phyloP scores from a whole-genome alignment of 164 flowering plant species.

The Berberis vulgaris region DNA sequence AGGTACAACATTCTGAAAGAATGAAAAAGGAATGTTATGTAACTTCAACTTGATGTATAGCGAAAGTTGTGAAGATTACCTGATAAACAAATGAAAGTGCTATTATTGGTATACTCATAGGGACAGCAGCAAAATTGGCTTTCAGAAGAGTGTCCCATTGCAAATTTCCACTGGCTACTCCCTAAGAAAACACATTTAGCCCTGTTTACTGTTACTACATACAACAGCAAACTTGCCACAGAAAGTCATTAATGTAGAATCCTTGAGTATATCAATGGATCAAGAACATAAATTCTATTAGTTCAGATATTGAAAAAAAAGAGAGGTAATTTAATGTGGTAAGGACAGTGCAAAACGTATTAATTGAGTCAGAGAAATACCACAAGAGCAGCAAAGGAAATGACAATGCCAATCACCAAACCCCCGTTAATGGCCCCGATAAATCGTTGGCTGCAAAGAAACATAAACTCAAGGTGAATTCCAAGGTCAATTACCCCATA shows the following conservation, averaged over 20 bases:
- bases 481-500: neutral
- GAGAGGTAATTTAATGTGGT: too few relatives aligned
- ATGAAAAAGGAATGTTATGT: constrained; percentile 1
- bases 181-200: constrained; percentile 33
- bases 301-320: too few relatives aligned
- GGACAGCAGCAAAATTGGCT: constrained; percentile 80
- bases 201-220: constrained; percentile 4
- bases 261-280: neutral
- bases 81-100: constrained; percentile 94
- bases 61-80: constrained; percentile 28
- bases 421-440: constrained; percentile 80
- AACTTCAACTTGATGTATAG: neutral
- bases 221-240: constrained; percentile 2
- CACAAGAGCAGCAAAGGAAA: constrained; percentile 75
- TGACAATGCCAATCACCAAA: constrained; percentile 57
- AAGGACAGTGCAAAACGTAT: too few relatives aligned
- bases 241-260: neutral
- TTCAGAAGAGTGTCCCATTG: constrained; percentile 72
- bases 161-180: constrained; percentile 65
- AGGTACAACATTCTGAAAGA: constrained; percentile 84
- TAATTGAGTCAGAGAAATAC: constrained; percentile 31
- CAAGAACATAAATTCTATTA: neutral
- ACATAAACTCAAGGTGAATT: constrained; percentile 10
- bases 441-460: constrained; percentile 60
- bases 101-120: constrained; percentile 79